Evolutionary conservation across 2,329 filamentous ascomycete genomes (phyloP), one percentile per base, ranked within the genome.

Genomic region (Fusarium sp.): DNA sequence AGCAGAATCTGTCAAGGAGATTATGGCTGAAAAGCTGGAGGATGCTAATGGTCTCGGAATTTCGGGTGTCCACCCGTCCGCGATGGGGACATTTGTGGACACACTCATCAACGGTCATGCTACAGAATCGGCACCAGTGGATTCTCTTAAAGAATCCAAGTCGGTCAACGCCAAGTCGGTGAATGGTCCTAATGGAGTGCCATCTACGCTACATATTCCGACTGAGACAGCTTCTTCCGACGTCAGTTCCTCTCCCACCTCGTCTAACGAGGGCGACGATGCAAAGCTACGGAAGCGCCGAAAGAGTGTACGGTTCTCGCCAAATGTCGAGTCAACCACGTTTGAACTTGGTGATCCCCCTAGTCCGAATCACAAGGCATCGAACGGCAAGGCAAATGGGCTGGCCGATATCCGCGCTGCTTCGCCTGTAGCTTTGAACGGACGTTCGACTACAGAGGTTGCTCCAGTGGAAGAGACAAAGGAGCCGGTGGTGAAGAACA

Each of bases 231-330:
- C 46, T 31, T 60, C 45, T 21, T 53, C 55, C 2, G 57, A 47
- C 22, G 17, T 60, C n/a, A 44, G 44, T 2, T 71, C 69, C 22
- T 62, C 60, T 15, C 55, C 49, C 31, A 40, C 69, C 31, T 73
- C 69, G 2, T 69, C 68, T 34, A 73, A 74, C 45, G 57, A 57
- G 4, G 52, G 54, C n/a, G 75, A 75, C 17, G 55, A 39, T 8
- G 49, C 55, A 3, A 74, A 72, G 28, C 42, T 65, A 0, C 42
- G 74, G 8, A 86, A 84, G 71, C 80, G 83, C 36, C 80, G 79
- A 40, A 94, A 93, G 80, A 90, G 87, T 56, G 91, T 93, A 3
- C 87, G 90, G 10, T 93, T 93, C 73, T 92, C 91, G 5, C 87
- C 90, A 1, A 86, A 84, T 15, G 87, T 92, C 2, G 86, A 91